Percentiles rank a stretch among this genome's conserved stretches.
phyloP scores from a whole-genome alignment of 257 asterid species.

The Capsicum pubescens region DNA sequence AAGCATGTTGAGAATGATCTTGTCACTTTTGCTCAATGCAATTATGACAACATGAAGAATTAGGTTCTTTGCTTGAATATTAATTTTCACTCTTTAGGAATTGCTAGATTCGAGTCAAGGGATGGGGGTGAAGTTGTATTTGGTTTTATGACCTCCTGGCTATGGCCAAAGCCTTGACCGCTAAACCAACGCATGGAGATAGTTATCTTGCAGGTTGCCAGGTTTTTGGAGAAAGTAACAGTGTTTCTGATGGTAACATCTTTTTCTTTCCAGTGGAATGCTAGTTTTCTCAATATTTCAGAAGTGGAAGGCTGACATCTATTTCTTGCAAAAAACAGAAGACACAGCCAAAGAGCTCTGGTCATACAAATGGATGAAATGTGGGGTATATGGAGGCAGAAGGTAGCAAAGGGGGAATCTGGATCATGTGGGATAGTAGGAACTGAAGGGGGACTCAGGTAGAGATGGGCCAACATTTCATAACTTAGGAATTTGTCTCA shows the following conservation, averaged over 20 bases:
- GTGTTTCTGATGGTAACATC: not conserved
- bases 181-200: constrained; percentile 15
- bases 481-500: no score
- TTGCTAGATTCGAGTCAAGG: not conserved
- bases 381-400: no score
- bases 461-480: no score
- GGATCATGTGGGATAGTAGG: no score
- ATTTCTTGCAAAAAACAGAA: not conserved
- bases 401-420: no score
- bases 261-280: not conserved
- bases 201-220: constrained; percentile 4
- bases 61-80: not conserved
- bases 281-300: not conserved
- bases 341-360: no score
- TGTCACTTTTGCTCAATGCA: not conserved
- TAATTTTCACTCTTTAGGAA: not conserved
- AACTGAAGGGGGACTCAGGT: no score
- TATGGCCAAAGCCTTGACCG: not conserved
- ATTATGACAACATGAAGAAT: not conserved
- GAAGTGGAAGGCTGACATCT: not conserved
- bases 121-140: not conserved
- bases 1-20: constrained; percentile 13
- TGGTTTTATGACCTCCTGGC: not conserved
- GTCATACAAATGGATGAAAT: not conserved
- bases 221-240: constrained; percentile 2